These are phyloP conservation scores for Lathyrus oleraceus DNA, from an alignment of 306 rosid species.

Conservation along the genomic window DNA sequence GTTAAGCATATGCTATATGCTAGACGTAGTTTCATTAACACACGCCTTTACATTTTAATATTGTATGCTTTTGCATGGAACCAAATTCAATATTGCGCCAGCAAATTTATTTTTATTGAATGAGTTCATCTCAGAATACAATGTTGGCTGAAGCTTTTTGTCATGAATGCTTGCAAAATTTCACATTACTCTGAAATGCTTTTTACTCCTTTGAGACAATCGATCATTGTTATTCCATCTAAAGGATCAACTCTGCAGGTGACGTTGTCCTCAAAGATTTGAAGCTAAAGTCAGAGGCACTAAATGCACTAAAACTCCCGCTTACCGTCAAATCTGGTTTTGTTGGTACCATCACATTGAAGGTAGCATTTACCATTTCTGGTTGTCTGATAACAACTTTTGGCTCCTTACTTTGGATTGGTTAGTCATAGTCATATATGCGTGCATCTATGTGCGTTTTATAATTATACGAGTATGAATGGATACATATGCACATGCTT, in stretches of 20 bases:
- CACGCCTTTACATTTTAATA: neutral
- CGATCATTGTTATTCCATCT: constrained; percentile 33
- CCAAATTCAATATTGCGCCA: neutral
- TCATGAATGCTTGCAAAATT: constrained; percentile 17
- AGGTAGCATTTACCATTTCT: constrained; percentile 58
- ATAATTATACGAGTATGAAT: constrained; percentile 3
- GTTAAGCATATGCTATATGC: constrained; percentile 6
- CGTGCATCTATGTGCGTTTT: constrained; percentile 2
- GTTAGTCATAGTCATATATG: neutral
- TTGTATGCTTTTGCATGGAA: neutral
- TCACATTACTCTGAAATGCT: constrained; percentile 1
- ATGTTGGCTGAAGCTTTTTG: constrained; percentile 12
- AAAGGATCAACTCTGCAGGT: constrained; percentile 55
- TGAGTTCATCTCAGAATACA: neutral
- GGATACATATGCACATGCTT: neutral
- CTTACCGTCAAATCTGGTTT: constrained; percentile 97
- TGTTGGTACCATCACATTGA: constrained; percentile 84
- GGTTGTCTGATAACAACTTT: constrained; percentile 25
- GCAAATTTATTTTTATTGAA: constrained; percentile 6
- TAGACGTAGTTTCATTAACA: constrained; percentile 14
- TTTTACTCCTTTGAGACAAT: constrained; percentile 11
- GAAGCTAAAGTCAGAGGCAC: constrained; percentile 91
- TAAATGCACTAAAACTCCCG: constrained; percentile 89
- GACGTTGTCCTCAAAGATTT: constrained; percentile 96
- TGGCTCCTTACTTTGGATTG: constrained; percentile 18